Percentiles rank a stretch among this genome's conserved stretches.
Conservation (phyloP, 257 asterid genomes). For the Nicotiana sylvestris region DNA sequence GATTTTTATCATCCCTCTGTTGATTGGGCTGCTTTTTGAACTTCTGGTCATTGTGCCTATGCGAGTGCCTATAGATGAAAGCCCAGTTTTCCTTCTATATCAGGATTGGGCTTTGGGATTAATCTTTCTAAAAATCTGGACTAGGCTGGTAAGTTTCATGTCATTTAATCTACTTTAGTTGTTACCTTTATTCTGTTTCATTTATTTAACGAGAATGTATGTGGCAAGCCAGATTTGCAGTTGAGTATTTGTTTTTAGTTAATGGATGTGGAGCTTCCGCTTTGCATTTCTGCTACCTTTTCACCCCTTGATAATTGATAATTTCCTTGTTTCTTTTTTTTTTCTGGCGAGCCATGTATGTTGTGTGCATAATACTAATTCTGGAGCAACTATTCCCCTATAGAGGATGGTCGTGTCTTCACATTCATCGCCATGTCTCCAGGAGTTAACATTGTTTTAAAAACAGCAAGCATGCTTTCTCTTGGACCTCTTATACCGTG, state of each 20-base stretch:
- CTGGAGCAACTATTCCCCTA: too few species aligned
- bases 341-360: too few species aligned
- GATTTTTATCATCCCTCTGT: conserved; percentile 85
- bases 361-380: too few species aligned
- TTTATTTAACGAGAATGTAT: too few species aligned
- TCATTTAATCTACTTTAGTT: neutral
- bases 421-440: too few species aligned
- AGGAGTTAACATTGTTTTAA: too few species aligned
- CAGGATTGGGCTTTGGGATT: conserved; percentile 99
- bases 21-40: conserved; percentile 91
- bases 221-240: too few species aligned
- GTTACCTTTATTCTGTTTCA: neutral
- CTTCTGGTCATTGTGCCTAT: conserved; percentile 94
- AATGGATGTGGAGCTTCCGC: neutral
- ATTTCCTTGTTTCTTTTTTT: too few species aligned
- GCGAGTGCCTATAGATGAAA: conserved; percentile 97
- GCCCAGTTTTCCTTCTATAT: conserved; percentile 91
- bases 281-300: neutral
- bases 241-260: neutral
- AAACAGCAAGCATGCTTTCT: neutral
- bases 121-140: conserved; percentile 94
- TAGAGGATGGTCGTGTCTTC: too few species aligned
- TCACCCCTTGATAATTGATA: too few species aligned
- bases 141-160: conserved; percentile 71
- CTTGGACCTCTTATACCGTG: neutral